These are phyloP conservation scores for Seiridium cupressi DNA, from an alignment of 2,329 filamentous ascomycete genomes.

Conservation along the genomic window DNA sequence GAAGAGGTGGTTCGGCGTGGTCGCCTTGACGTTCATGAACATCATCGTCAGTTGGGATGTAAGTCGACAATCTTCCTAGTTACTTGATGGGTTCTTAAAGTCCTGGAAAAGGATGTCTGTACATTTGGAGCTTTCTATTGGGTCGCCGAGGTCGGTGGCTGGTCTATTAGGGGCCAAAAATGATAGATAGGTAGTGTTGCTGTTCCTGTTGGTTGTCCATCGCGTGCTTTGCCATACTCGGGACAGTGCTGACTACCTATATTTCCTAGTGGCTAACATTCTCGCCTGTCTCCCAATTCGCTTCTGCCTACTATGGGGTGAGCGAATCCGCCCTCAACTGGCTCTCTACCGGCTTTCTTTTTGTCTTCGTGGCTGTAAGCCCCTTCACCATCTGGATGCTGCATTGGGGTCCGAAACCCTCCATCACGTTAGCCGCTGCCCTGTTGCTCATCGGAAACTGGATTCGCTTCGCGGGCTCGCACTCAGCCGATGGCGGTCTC, in stretches of 20 bases:
- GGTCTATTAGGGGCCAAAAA: too few species aligned
- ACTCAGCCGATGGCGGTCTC: conserved; percentile 51
- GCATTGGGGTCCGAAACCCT: conserved; percentile 74
- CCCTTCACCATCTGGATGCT: conserved; percentile 76
- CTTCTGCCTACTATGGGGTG: conserved; percentile 74
- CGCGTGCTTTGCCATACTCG: neutral
- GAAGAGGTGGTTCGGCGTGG: conserved; percentile 83
- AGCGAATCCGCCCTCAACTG: conserved; percentile 82
- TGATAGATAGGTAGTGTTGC: too few species aligned
- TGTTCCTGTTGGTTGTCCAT: too few species aligned
- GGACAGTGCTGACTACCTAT: neutral
- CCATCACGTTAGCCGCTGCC: conserved; percentile 70
- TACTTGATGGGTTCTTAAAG: neutral
- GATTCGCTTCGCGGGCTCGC: conserved; percentile 77
- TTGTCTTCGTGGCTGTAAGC: conserved; percentile 73
- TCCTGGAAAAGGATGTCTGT: too few species aligned
- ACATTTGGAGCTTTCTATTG: too few species aligned
- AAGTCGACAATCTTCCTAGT: conserved; percentile 40
- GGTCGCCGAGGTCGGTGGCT: too few species aligned
- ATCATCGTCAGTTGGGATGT: conserved; percentile 95
- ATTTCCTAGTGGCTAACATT: conserved; percentile 80
- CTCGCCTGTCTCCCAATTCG: conserved; percentile 73
- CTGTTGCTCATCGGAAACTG: conserved; percentile 84
- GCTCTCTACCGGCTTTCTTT: conserved; percentile 84
- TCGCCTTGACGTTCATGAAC: conserved; percentile 83